phyloP scores from a whole-genome alignment of 2,329 filamentous ascomycete genomes.

The Mycogone perniciosa region DNA sequence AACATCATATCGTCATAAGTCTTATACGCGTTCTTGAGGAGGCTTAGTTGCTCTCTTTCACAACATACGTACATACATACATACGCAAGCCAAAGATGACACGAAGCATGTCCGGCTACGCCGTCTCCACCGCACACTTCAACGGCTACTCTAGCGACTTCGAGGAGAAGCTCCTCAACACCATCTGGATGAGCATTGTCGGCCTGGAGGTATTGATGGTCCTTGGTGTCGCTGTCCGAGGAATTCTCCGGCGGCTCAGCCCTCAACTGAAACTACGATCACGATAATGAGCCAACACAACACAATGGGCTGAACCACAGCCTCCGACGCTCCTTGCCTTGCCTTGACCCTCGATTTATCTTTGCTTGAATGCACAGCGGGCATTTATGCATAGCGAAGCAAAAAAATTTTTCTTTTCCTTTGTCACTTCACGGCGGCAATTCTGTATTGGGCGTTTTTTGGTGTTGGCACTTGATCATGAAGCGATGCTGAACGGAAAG shows the following conservation, averaged over 20 bases:
- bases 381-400: neutral
- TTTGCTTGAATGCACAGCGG: neutral
- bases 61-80: neutral
- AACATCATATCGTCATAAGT: no score
- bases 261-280: slow-evolving; percentile 10
- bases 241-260: slow-evolving; percentile 22
- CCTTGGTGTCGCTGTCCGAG: slow-evolving; percentile 30
- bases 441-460: neutral
- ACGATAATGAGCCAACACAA: neutral
- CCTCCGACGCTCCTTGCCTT: neutral
- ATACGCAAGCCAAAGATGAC: slow-evolving; percentile 2
- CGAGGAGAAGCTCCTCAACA: slow-evolving; percentile 37
- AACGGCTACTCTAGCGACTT: slow-evolving; percentile 26
- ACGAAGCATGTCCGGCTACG: slow-evolving; percentile 8
- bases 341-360: no score
- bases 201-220: slow-evolving; percentile 40
- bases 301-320: neutral
- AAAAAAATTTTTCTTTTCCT: neutral
- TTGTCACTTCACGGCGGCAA: neutral
- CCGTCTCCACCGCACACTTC: slow-evolving; percentile 18
- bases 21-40: neutral
- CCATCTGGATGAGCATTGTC: slow-evolving; percentile 42
- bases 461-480: neutral
- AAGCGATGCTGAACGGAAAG: slow-evolving; percentile 2
- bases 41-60: neutral